Conservation (phyloP, 257 asterid species). For the Nemophila menziesii region DNA sequence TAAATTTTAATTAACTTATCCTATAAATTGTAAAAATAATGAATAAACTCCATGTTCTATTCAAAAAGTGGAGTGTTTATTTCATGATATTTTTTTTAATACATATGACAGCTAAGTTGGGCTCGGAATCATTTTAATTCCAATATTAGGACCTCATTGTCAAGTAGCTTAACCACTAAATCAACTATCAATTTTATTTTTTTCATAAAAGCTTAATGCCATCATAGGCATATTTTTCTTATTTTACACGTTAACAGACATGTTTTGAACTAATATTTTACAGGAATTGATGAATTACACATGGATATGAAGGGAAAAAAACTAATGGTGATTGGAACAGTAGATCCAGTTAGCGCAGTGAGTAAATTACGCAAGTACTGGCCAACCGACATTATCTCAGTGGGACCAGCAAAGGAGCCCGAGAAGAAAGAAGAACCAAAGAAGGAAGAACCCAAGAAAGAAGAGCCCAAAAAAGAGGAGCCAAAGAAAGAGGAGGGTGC, state of each 20-base stretch:
- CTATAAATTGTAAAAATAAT: too few relatives aligned
- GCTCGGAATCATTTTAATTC: too few relatives aligned
- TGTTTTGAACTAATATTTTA: background rate
- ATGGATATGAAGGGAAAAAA: conserved; percentile 67
- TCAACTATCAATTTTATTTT: too few relatives aligned
- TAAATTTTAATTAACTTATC: too few relatives aligned
- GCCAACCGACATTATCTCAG: conserved; percentile 49
- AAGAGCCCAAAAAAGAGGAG: conserved; percentile 32
- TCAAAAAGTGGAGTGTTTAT: too few relatives aligned
- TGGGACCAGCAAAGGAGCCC: conserved; percentile 73
- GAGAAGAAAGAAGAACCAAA: conserved; percentile 77
- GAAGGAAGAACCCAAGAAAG: conserved; percentile 72
- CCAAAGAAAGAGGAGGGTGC: conserved; percentile 21
- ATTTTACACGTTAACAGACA: background rate
- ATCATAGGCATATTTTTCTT: too few relatives aligned
- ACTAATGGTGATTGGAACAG: conserved; percentile 62
- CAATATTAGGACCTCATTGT: too few relatives aligned
- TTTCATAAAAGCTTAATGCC: too few relatives aligned
- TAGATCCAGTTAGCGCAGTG: conserved; percentile 73
- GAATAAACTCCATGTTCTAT: too few relatives aligned
- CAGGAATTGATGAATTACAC: conserved; percentile 66
- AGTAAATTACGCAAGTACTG: conserved; percentile 68
- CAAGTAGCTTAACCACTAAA: too few relatives aligned
- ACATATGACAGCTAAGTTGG: too few relatives aligned
- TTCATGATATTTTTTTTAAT: too few relatives aligned